Percentiles rank a stretch among this genome's conserved stretches.
These are phyloP conservation scores for Aspergillus caelatus DNA, from an alignment of 2,329 filamentous ascomycete species.

Conservation along the genomic window DNA sequence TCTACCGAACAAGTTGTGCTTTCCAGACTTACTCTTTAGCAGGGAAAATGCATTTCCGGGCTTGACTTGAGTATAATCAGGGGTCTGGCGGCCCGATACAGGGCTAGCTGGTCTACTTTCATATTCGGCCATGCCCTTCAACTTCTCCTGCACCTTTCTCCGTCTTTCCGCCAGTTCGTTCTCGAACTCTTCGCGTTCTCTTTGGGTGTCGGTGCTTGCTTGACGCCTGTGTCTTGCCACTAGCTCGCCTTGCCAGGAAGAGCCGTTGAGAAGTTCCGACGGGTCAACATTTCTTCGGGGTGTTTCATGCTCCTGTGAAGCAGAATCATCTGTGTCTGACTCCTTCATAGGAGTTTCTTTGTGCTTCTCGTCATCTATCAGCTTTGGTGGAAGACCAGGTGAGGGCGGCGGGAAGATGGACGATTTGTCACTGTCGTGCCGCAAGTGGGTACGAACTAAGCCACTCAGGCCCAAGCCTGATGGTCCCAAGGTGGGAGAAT, in stretches of 20 bases:
- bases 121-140: slow-evolving; percentile 46
- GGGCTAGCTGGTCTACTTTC: slow-evolving; percentile 50
- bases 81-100: slow-evolving; percentile 37
- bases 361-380: slow-evolving; percentile 27
- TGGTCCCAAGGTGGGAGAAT: slow-evolving; percentile 79
- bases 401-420: slow-evolving; percentile 68
- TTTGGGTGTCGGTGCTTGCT: slow-evolving; percentile 52
- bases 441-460: slow-evolving; percentile 81
- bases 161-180: slow-evolving; percentile 52
- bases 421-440: slow-evolving; percentile 78
- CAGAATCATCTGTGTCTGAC: background rate
- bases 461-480: slow-evolving; percentile 69
- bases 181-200: slow-evolving; percentile 52
- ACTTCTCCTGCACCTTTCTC: slow-evolving; percentile 51
- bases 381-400: slow-evolving; percentile 37
- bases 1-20: slow-evolving; percentile 32
- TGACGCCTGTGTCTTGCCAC: slow-evolving; percentile 44
- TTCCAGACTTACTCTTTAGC: slow-evolving; percentile 46
- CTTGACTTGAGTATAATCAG: slow-evolving; percentile 35
- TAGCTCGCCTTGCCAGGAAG: slow-evolving; percentile 54
- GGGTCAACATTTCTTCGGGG: slow-evolving; percentile 4
- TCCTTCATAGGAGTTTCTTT: slow-evolving; percentile 6
- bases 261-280: slow-evolving; percentile 16
- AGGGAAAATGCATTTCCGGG: slow-evolving; percentile 48
- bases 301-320: background rate